A percentile compares a stretch with the other conserved stretches of the same genome.
Evolutionary conservation across 352 stramenopile genomes (phyloP).

Genomic region (Globisporangium orthogonon): DNA sequence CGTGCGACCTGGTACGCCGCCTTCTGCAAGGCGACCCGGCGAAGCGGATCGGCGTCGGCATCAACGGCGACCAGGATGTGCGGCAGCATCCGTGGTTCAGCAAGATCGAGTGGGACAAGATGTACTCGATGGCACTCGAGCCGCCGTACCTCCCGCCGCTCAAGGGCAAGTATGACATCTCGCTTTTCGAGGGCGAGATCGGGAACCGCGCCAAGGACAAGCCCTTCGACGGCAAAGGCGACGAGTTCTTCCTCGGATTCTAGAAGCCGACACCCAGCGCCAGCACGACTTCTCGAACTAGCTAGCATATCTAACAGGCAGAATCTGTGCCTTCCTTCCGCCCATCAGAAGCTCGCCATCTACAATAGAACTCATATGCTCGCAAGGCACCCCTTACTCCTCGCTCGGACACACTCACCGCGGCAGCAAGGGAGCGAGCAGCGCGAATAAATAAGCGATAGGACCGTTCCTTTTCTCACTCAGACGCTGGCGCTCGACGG

Average conservation of each 20-base stretch:
- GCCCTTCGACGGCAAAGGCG: slow-evolving; percentile 56
- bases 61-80: slow-evolving; percentile 64
- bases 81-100: slow-evolving; percentile 66
- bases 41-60: slow-evolving; percentile 68
- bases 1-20: slow-evolving; percentile 86
- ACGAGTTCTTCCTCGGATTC: slow-evolving; percentile 70
- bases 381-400: too few species aligned
- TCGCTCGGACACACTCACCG: too few species aligned
- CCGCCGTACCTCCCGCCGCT: slow-evolving; percentile 62
- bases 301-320: slow-evolving; percentile 4
- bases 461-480: not conserved
- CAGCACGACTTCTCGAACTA: not conserved
- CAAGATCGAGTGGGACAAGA: slow-evolving; percentile 72
- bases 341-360: not conserved
- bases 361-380: too few species aligned
- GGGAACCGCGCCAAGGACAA: slow-evolving; percentile 61
- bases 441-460: too few species aligned
- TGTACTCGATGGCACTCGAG: slow-evolving; percentile 48
- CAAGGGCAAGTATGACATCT: slow-evolving; percentile 62
- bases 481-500: slow-evolving; percentile 62
- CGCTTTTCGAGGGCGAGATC: slow-evolving; percentile 70
- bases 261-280: slow-evolving; percentile 15
- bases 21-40: slow-evolving; percentile 86
- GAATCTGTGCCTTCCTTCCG: not conserved
- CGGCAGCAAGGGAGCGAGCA: too few species aligned